These are phyloP conservation scores for Primulina huaijiensis DNA, from an alignment of 257 asterid species.

Conservation along the genomic window DNA sequence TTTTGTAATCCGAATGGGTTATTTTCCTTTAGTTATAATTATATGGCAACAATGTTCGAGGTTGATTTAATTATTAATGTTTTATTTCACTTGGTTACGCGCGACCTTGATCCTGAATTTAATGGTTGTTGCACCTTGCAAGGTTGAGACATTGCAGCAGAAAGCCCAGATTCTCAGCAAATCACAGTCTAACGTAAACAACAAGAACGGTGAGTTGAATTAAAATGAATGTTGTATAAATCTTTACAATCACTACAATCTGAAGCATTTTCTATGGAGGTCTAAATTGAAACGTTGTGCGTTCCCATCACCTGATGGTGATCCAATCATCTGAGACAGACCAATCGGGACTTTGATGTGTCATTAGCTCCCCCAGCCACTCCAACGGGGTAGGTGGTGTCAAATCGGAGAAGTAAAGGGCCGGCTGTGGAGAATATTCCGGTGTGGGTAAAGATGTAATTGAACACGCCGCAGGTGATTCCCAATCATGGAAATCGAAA, in stretches of 20 bases:
- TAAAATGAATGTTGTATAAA: too few relatives aligned
- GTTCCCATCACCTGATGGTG: slow-evolving; percentile 51
- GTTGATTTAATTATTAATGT: not conserved
- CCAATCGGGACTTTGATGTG: slow-evolving; percentile 41
- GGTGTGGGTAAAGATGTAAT: slow-evolving; percentile 44
- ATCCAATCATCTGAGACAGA: slow-evolving; percentile 62
- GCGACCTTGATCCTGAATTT: not conserved
- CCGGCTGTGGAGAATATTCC: slow-evolving; percentile 17
- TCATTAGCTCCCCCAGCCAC: slow-evolving; percentile 38
- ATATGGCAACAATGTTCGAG: not conserved
- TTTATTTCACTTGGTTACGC: not conserved
- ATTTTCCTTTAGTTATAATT: too few relatives aligned
- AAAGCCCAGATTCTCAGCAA: not conserved
- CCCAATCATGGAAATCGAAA: slow-evolving; percentile 71
- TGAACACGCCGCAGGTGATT: slow-evolving; percentile 36
- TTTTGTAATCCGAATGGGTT: too few relatives aligned
- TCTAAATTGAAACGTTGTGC: slow-evolving; percentile 13
- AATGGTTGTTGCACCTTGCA: not conserved
- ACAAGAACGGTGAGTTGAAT: too few relatives aligned
- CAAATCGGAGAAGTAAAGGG: slow-evolving; percentile 17
- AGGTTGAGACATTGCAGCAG: not conserved
- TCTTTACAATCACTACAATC: not conserved
- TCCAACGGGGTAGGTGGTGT: slow-evolving; percentile 34
- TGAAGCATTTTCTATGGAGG: too few relatives aligned
- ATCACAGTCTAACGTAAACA: not conserved